Evolutionary conservation across 2,329 filamentous ascomycete species (phyloP), one percentile per base, ranked within the genome.

Genomic region (Fusarium sublunatum): DNA sequence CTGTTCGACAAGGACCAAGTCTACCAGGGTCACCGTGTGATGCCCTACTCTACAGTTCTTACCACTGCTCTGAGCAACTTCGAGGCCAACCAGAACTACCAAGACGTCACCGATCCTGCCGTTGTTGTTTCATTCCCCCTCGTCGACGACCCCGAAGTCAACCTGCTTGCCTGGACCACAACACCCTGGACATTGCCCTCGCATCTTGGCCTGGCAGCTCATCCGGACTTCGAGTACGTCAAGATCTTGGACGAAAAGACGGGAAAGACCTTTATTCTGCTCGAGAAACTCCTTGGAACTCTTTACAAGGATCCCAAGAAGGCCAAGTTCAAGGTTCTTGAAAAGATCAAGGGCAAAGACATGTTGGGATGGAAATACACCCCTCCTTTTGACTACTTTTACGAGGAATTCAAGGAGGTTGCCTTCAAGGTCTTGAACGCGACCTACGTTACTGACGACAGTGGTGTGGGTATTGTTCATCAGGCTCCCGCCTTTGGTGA

Each of bases 231-330:
- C 67, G 92, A 96, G 72, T 96, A 96, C 72, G 77, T 94, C 71
- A 93, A 97, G 78, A 91, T 97, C 47, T 82, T 87, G 49, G 94
- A 98, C 69, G 90, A 94, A 73, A 87, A 86, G 58, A 90, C 90
- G 0, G 90, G 90, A 28, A 94, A 93, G 74, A 86, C 93, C 70
- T 97, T 93, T 74, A 88, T 97, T 59, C 83, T 97, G 35, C 82
- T 97, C 22, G 93, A 97, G 74, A 87, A 91, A 53, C 83, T 95
- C 31, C 82, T 97, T 29, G 84, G 85, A 54, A 94, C 91, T 6
- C 82, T 97, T 3, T 97, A 97, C 81, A 97, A 97, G 76, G 92
- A 97, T 68, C 91, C 91, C 7, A 97, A 97, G 81, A 97, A 97
- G 81, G 93, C 93, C 45, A 96, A 97, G 75, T 97, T 88, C 79